Evolutionary conservation across 2,329 filamentous ascomycete species (phyloP).

Genomic region (Pseudogymnoascus destructans): DNA sequence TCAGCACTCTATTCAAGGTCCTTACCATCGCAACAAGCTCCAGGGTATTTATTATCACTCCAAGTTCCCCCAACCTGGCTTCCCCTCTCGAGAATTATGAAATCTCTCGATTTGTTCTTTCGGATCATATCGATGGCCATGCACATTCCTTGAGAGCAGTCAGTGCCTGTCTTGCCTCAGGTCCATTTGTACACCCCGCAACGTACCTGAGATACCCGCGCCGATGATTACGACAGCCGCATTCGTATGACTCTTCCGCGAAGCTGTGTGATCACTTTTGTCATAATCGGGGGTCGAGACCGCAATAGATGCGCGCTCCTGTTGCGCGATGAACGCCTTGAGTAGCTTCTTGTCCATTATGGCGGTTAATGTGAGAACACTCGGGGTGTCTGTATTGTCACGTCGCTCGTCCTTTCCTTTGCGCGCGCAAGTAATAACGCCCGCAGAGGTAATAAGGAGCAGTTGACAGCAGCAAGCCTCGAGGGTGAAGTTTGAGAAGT

Average conservation of each 20-base stretch:
- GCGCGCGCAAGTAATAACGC: background rate
- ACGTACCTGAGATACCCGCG: conserved; percentile 37
- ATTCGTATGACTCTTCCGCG: background rate
- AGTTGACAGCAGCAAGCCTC: background rate
- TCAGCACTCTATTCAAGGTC: background rate
- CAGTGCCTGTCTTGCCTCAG: background rate
- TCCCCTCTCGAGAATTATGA: conserved; percentile 43
- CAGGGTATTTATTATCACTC: conserved; percentile 42
- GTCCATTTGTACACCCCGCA: background rate
- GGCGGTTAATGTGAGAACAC: background rate
- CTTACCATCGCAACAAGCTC: conserved; percentile 38
- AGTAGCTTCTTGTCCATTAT: conserved; percentile 2
- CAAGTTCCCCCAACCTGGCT: conserved; percentile 39
- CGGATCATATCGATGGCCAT: conserved; percentile 44
- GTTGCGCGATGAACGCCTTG: background rate
- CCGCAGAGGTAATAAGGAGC: background rate
- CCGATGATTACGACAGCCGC: conserved; percentile 40
- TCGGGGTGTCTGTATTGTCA: background rate
- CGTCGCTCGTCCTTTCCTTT: background rate
- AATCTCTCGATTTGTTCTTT: conserved; percentile 37
- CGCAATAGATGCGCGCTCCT: background rate
- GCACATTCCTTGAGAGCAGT: conserved; percentile 33
- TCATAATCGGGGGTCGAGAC: background rate
- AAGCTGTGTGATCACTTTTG: background rate
- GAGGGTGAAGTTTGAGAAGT: background rate